A percentile compares a stretch with the other conserved stretches of the same genome.
Conservation (phyloP, 352 stramenopile species). For the Phytophthora uliginosa region DNA sequence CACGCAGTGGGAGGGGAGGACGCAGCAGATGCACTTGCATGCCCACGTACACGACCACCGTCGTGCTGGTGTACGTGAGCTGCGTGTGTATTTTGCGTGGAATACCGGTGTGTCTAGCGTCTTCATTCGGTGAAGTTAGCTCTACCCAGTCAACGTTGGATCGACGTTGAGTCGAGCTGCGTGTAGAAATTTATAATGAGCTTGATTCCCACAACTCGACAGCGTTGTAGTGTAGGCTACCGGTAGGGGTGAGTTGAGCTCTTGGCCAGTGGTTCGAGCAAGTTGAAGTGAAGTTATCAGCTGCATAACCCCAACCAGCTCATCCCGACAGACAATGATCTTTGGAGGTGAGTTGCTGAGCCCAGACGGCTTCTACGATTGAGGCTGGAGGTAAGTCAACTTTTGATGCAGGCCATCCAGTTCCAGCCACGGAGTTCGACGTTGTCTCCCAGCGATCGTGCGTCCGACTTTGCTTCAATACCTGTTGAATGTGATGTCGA, state of each 20-base stretch:
- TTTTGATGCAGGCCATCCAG: constrained; percentile 10
- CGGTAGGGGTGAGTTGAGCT: background rate
- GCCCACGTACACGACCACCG: background rate
- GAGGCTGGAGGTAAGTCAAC: constrained; percentile 5
- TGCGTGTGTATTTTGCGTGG: background rate
- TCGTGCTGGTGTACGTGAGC: background rate
- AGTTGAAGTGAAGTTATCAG: constrained; percentile 20
- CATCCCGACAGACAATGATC: constrained; percentile 29
- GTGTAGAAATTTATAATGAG: constrained; percentile 30
- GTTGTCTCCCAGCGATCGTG: constrained; percentile 12
- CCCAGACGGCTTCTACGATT: background rate
- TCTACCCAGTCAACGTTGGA: background rate
- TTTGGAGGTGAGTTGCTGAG: constrained; percentile 2
- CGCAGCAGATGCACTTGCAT: constrained; percentile 8
- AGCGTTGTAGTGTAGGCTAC: too few relatives aligned
- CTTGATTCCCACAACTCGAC: background rate
- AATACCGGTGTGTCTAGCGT: constrained; percentile 5
- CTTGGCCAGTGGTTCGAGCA: constrained; percentile 14
- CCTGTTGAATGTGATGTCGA: constrained; percentile 6
- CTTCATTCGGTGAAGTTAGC: background rate
- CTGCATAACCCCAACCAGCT: background rate
- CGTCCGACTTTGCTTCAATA: constrained; percentile 5
- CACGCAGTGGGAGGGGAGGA: constrained; percentile 9
- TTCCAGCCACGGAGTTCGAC: background rate
- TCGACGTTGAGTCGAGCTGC: constrained; percentile 1